A percentile compares a stretch with the other conserved stretches of the same genome.
phyloP scores from a whole-genome alignment of 371 early-diverging fungal genomes.

The Mitosporidium daphniae region DNA sequence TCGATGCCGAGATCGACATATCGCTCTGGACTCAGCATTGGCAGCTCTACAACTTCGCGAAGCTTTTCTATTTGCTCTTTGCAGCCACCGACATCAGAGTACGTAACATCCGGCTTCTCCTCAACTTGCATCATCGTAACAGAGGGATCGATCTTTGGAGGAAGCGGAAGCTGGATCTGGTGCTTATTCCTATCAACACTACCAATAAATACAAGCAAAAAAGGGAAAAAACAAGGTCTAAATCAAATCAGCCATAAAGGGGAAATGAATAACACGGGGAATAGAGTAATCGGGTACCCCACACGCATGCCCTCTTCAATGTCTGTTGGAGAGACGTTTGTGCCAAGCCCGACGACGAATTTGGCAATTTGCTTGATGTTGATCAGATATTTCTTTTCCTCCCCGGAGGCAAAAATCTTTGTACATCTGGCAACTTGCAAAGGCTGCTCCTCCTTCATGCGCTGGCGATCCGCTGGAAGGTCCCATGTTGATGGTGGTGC shows the following conservation, averaged over 20 bases:
- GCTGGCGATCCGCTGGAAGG: conserved; percentile 78
- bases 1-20: conserved; percentile 75
- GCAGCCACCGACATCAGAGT: conserved; percentile 94
- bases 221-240: background rate
- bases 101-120: conserved; percentile 97
- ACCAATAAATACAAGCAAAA: conserved; percentile 1
- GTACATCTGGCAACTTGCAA: conserved; percentile 86
- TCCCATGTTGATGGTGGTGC: conserved; percentile 97
- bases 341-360: conserved; percentile 86
- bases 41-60: conserved; percentile 94
- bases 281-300: too few species aligned
- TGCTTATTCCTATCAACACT: conserved; percentile 95
- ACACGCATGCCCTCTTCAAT: conserved; percentile 98
- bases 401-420: conserved; percentile 52
- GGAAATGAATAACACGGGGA: too few species aligned
- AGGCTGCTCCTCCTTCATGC: conserved; percentile 79
- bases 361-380: conserved; percentile 96
- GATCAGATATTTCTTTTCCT: conserved; percentile 70
- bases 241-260: too few species aligned
- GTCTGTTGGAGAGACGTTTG: conserved; percentile 76
- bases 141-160: conserved; percentile 93
- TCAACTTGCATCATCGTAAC: conserved; percentile 99
- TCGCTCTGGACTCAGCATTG: conserved; percentile 50
- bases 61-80: conserved; percentile 98
- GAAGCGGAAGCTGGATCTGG: conserved; percentile 92